Percentiles rank a stretch among this genome's conserved stretches.
Conservation (phyloP, 1,284 basidiomycete genomes). For the Ceratobasidium sp. region DNA sequence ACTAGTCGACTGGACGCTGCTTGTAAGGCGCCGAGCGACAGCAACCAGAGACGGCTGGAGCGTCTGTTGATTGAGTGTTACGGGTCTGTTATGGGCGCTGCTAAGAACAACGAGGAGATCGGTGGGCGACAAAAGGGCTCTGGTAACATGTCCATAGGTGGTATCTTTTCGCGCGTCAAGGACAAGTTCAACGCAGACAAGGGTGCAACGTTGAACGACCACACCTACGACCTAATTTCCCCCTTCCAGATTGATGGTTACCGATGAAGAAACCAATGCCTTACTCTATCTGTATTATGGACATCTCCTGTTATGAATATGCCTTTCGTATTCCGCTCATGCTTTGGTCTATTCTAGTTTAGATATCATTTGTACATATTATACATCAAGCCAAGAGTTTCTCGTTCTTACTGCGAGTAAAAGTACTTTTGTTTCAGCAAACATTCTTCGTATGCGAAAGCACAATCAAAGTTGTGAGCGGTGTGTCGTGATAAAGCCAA, state of each 20-base stretch:
- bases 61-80: slow-evolving; percentile 36
- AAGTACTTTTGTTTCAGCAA: background rate
- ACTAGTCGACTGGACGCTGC: slow-evolving; percentile 13
- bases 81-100: slow-evolving; percentile 26
- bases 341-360: background rate
- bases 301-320: slow-evolving; percentile 16
- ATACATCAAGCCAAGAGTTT: slow-evolving; percentile 30
- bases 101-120: slow-evolving; percentile 16
- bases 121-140: slow-evolving; percentile 40
- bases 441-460: background rate
- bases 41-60: slow-evolving; percentile 18
- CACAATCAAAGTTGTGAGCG: background rate
- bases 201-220: slow-evolving; percentile 31
- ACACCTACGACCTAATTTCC: slow-evolving; percentile 41
- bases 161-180: slow-evolving; percentile 31
- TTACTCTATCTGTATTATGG: background rate
- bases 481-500: background rate
- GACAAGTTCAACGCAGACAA: slow-evolving; percentile 30
- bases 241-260: slow-evolving; percentile 37
- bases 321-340: slow-evolving; percentile 3
- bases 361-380: slow-evolving; percentile 28
- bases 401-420: background rate
- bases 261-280: background rate
- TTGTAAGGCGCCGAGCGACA: slow-evolving; percentile 23
- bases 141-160: slow-evolving; percentile 32